Percentiles rank a stretch among this genome's conserved stretches.
phyloP scores from a whole-genome alignment of 805 yeast species.

The Helenozyma rhizophorensis region DNA sequence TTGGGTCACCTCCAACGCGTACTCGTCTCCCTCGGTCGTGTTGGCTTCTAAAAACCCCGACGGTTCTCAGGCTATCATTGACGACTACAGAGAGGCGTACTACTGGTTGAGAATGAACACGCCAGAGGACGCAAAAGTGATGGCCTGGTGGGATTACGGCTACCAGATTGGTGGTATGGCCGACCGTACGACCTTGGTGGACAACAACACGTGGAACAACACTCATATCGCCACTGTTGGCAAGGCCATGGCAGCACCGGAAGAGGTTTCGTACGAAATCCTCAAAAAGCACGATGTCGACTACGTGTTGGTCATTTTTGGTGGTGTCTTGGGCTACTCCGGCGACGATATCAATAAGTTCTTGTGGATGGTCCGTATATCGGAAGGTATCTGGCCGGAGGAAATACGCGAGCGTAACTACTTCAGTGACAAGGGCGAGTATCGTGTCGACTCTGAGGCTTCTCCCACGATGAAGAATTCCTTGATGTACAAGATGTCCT shows the following conservation, averaged over 20 bases:
- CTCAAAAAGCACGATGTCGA: slow-evolving; percentile 91
- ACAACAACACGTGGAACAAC: slow-evolving; percentile 98
- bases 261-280: slow-evolving; percentile 83
- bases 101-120: slow-evolving; percentile 99
- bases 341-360: slow-evolving; percentile 97
- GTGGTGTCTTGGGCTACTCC: slow-evolving; percentile 87
- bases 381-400: slow-evolving; percentile 99
- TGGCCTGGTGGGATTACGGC: slow-evolving; percentile 99
- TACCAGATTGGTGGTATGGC: slow-evolving; percentile 99
- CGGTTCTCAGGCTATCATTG: slow-evolving; percentile 81
- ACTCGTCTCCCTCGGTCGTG: slow-evolving; percentile 97
- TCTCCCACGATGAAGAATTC: slow-evolving; percentile 83
- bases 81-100: slow-evolving; percentile 97
- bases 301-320: slow-evolving; percentile 88
- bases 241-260: slow-evolving; percentile 90
- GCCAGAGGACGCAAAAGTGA: slow-evolving; percentile 88
- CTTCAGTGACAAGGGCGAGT: slow-evolving; percentile 84
- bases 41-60: slow-evolving; percentile 79
- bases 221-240: slow-evolving; percentile 99
- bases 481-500: slow-evolving; percentile 91
- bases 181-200: slow-evolving; percentile 96
- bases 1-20: slow-evolving; percentile 94
- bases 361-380: slow-evolving; percentile 97
- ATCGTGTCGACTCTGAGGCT: slow-evolving; percentile 78
- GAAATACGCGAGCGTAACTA: slow-evolving; percentile 82